Conservation (phyloP, 1,284 basidiomycete genomes). For the Tremellales sp. region DNA sequence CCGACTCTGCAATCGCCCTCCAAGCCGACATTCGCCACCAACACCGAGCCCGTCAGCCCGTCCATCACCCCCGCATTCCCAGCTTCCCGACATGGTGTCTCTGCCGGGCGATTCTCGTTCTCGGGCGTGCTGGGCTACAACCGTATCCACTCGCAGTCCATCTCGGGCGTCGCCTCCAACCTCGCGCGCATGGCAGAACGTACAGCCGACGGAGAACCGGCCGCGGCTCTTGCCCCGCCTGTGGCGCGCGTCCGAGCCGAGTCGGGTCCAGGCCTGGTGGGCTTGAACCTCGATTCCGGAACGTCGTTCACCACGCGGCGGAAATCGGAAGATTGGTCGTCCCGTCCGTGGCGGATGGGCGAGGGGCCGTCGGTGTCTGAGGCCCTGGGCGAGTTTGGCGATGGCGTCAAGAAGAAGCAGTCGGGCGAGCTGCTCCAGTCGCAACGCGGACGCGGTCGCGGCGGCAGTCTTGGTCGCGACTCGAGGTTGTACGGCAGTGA, state of each 20-base stretch:
- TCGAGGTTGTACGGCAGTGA: constrained; percentile 25
- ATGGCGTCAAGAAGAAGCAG: constrained; percentile 30
- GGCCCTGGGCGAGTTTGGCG: constrained; percentile 41
- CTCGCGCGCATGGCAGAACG: constrained; percentile 35
- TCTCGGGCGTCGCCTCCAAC: constrained; percentile 31
- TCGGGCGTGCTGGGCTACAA: constrained; percentile 37
- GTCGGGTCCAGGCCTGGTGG: constrained; percentile 16
- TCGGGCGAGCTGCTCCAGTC: constrained; percentile 23
- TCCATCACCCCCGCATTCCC: constrained; percentile 21
- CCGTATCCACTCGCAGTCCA: constrained; percentile 13
- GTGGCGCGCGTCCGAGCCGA: constrained; percentile 18
- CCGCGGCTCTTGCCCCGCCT: constrained; percentile 6
- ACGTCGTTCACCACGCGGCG: constrained; percentile 11
- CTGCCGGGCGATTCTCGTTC: constrained; percentile 38
- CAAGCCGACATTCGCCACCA: constrained; percentile 33
- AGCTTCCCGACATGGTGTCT: constrained; percentile 20
- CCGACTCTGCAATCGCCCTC: constrained; percentile 35
- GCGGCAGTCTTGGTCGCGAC: constrained; percentile 40
- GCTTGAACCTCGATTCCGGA: constrained; percentile 3
- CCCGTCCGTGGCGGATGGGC: constrained; percentile 36
- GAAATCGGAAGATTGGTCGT: constrained; percentile 40
- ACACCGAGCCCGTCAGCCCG: constrained; percentile 29
- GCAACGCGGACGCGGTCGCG: constrained; percentile 20
- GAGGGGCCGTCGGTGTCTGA: constrained; percentile 40
- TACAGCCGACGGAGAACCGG: no score